Conservation (phyloP, 495 filamentous ascomycete genomes). For the Penicillium subrubescens region DNA sequence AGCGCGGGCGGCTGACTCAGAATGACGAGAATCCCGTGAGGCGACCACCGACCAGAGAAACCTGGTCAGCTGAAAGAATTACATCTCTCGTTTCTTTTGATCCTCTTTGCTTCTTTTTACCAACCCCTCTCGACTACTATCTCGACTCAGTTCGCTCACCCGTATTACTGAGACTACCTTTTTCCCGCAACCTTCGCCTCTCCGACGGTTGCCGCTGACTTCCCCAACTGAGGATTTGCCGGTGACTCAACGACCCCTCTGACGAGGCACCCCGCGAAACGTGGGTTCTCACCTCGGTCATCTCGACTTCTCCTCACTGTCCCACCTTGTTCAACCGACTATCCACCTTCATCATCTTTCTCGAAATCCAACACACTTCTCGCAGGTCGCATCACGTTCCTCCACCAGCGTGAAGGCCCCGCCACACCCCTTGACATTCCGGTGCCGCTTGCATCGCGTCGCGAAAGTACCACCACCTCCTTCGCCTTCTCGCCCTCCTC, state of each 20-base stretch:
- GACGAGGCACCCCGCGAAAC: conserved; percentile 29
- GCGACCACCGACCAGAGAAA: neutral
- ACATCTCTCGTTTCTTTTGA: neutral
- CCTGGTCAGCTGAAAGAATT: neutral
- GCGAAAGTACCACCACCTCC: conserved; percentile 15
- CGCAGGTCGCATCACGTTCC: neutral
- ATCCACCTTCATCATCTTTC: neutral
- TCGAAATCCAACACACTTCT: neutral
- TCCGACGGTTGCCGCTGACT: conserved; percentile 3
- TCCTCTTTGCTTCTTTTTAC: neutral
- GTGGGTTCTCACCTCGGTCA: conserved; percentile 16
- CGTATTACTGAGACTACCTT: neutral
- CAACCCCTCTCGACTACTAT: neutral
- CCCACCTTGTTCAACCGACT: neutral
- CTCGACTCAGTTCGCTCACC: neutral
- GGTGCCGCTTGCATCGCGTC: conserved; percentile 30
- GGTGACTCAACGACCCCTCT: conserved; percentile 32
- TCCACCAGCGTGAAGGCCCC: neutral
- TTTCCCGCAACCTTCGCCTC: neutral
- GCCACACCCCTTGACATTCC: conserved; percentile 17
- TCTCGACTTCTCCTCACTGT: conserved; percentile 18
- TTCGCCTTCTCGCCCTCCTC: conserved; percentile 1
- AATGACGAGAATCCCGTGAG: conserved; percentile 10
- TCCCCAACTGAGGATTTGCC: neutral
- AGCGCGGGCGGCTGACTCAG: conserved; percentile 24